Evolutionary conservation across 768 basidiomycete species (phyloP).

Genomic region (Termitomyces sp.): DNA sequence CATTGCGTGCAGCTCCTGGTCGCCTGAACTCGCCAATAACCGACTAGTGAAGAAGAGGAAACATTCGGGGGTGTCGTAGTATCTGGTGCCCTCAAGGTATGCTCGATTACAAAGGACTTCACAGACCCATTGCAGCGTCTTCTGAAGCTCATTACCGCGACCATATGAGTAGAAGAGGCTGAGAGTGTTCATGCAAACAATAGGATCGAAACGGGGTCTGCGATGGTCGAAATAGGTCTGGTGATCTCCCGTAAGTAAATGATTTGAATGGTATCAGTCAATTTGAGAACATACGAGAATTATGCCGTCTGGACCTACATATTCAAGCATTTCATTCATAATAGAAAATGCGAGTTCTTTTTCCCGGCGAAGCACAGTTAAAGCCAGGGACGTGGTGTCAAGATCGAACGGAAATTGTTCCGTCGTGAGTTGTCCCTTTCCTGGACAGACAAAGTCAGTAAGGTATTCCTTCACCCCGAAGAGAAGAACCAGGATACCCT

Average conservation of each 20-base stretch:
- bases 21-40: constrained; percentile 29
- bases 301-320: constrained; percentile 44
- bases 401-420: constrained; percentile 47
- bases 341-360: constrained; percentile 30
- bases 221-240: constrained; percentile 50
- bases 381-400: constrained; percentile 51
- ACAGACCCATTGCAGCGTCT: constrained; percentile 42
- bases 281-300: constrained; percentile 28
- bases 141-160: constrained; percentile 37
- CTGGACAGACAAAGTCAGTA: constrained; percentile 14
- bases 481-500: constrained; percentile 20
- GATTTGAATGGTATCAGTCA: neutral
- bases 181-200: constrained; percentile 46
- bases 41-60: constrained; percentile 49
- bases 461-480: neutral
- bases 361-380: constrained; percentile 33
- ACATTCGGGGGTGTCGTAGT: constrained; percentile 46
- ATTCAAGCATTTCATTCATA: constrained; percentile 54
- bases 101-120: constrained; percentile 46
- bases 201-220: constrained; percentile 47
- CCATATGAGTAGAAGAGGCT: constrained; percentile 45
- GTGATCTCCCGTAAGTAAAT: neutral
- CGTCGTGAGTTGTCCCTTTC: constrained; percentile 37
- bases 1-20: constrained; percentile 28
- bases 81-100: constrained; percentile 49